Evolutionary conservation across 192 early-diverging fungal species (phyloP).

Genomic region (Funneliformis mosseae): DNA sequence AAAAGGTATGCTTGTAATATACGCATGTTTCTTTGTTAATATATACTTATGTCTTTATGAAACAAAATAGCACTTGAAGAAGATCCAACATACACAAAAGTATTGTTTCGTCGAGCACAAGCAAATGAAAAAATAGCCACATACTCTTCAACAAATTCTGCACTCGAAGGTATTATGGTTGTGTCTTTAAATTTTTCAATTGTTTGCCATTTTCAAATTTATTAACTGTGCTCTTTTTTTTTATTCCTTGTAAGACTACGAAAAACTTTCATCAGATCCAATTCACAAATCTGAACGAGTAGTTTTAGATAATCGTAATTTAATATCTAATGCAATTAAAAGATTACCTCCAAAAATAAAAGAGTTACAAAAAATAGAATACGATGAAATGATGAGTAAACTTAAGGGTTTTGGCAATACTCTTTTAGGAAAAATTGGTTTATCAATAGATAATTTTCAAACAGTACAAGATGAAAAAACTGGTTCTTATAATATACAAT

Average conservation of each 20-base stretch:
- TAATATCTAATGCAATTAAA: conserved; percentile 30
- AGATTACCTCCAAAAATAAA: conserved; percentile 53
- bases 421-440: conserved; percentile 72
- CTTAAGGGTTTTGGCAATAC: conserved; percentile 75
- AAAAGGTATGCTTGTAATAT: conserved; percentile 17
- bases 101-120: conserved; percentile 61
- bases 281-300: conserved; percentile 27
- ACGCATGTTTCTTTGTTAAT: neutral
- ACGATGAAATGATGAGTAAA: conserved; percentile 71
- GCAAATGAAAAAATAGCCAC: conserved; percentile 56
- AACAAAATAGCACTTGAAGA: conserved; percentile 49
- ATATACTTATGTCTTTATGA: neutral
- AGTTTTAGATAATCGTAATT: neutral
- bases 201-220: neutral
- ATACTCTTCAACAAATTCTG: conserved; percentile 48
- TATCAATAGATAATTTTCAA: conserved; percentile 74
- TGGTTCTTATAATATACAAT: conserved; percentile 63
- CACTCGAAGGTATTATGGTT: conserved; percentile 46
- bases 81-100: conserved; percentile 61
- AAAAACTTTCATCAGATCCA: conserved; percentile 43
- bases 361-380: conserved; percentile 60
- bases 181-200: neutral
- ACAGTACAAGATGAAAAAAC: conserved; percentile 58
- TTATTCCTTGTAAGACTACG: conserved; percentile 40
- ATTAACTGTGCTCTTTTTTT: neutral